phyloP scores from a whole-genome alignment of 805 yeast genomes.

The Sungouiella thailandica region DNA sequence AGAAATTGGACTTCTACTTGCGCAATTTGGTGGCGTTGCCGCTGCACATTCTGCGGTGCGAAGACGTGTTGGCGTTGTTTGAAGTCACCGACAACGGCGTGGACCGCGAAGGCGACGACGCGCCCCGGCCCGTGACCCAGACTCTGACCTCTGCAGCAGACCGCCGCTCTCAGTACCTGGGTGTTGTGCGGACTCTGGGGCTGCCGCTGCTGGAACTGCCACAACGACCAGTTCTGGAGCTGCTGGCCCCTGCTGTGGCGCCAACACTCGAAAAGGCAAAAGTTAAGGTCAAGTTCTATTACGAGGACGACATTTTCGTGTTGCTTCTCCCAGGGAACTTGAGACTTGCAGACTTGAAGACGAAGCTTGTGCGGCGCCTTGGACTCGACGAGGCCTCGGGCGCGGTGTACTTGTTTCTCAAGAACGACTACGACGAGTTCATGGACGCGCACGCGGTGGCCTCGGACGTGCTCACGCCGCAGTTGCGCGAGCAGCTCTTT shows the following conservation, averaged over 20 bases:
- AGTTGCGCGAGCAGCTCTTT: constrained; percentile 23
- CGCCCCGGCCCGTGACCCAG: constrained; percentile 34
- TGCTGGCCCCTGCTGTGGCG: constrained; percentile 7
- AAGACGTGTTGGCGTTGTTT: constrained; percentile 67
- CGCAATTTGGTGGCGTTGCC: constrained; percentile 67
- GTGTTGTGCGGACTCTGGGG: constrained; percentile 20
- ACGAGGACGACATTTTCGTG: constrained; percentile 78
- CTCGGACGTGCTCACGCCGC: constrained; percentile 23
- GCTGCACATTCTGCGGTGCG: constrained; percentile 63
- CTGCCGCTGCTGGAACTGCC: constrained; percentile 23
- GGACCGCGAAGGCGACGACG: constrained; percentile 44
- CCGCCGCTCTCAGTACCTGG: constrained; percentile 47
- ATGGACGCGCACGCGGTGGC: constrained; percentile 25
- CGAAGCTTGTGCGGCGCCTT: constrained; percentile 47
- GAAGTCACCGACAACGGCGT: constrained; percentile 55
- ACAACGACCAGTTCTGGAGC: constrained; percentile 1
- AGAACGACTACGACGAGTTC: constrained; percentile 40
- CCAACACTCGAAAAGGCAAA: constrained; percentile 27
- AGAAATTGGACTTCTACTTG: constrained; percentile 50
- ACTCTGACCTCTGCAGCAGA: constrained; percentile 46
- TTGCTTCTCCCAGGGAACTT: constrained; percentile 48
- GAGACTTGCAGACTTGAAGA: constrained; percentile 44
- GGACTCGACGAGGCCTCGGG: constrained; percentile 24
- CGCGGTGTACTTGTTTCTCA: constrained; percentile 33
- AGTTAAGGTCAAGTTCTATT: constrained; percentile 68